Percentiles rank a stretch among this genome's conserved stretches.
Conservation (phyloP, 2,329 filamentous ascomycete genomes). For the Chaetothyriales sp. region DNA sequence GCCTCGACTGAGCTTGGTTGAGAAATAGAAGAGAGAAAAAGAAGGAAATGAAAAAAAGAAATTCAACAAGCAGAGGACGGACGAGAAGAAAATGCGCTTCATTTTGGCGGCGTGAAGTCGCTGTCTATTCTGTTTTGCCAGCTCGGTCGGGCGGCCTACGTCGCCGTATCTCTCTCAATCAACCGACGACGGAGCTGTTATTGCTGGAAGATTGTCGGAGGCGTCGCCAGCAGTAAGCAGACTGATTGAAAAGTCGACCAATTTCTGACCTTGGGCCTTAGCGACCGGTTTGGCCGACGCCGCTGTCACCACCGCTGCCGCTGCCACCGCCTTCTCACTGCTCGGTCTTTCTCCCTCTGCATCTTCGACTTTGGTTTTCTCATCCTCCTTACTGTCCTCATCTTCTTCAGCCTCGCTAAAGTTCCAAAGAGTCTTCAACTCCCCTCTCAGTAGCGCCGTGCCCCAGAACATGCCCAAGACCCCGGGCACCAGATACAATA, state of each 20-base stretch:
- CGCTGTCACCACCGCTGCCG: too few species aligned
- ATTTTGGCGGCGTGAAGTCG: too few species aligned
- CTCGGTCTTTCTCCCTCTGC: conserved; percentile 1
- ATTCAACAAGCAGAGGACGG: neutral
- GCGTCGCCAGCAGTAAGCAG: neutral
- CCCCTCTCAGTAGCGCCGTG: conserved; percentile 55
- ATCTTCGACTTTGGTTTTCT: neutral
- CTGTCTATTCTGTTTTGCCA: too few species aligned
- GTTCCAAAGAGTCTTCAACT: conserved; percentile 59
- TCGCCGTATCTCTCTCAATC: too few species aligned
- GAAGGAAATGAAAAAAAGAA: neutral
- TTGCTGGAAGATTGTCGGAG: neutral
- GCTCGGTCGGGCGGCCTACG: too few species aligned
- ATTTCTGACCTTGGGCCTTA: neutral
- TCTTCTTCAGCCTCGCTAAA: conserved; percentile 54
- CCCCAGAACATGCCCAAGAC: conserved; percentile 62
- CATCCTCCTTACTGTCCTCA: conserved; percentile 23
- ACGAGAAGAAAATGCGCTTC: too few species aligned
- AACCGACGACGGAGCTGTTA: neutral
- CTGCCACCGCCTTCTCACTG: neutral
- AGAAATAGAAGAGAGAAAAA: neutral
- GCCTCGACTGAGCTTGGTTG: conserved; percentile 1
- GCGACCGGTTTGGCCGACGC: too few species aligned
- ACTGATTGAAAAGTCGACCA: neutral
- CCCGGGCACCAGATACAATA: conserved; percentile 82